Percentiles rank a stretch among this genome's conserved stretches.
phyloP scores from a whole-genome alignment of 176 grass and related monocot genomes.

The Hordeum vulgare region DNA sequence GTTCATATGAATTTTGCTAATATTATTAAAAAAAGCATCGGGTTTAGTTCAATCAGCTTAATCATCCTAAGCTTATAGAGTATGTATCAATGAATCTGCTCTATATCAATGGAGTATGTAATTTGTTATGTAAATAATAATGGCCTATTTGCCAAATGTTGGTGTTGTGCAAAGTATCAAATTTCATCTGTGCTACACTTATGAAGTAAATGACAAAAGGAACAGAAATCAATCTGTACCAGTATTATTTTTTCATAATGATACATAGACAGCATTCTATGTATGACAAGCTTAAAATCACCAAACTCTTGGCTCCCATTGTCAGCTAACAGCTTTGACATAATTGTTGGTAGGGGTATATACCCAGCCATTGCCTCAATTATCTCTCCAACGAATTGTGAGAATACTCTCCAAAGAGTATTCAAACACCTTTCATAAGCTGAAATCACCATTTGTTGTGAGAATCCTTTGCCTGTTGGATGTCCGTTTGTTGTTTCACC shows the following conservation, averaged over 20 bases:
- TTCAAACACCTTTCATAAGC: constrained; percentile 22
- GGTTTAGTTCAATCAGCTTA: not conserved
- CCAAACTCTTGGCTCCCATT: constrained; percentile 89
- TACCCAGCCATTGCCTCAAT: constrained; percentile 91
- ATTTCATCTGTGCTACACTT: not conserved
- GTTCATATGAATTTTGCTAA: not conserved
- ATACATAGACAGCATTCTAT: constrained; percentile 87
- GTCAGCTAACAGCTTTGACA: constrained; percentile 86
- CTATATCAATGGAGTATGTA: not conserved
- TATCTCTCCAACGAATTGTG: constrained; percentile 91
- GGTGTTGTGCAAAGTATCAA: not conserved
- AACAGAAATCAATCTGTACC: constrained; percentile 35
- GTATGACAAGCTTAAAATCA: constrained; percentile 96
- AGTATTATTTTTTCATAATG: constrained; percentile 93
- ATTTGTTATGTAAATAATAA: not conserved
- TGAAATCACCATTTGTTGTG: constrained; percentile 29
- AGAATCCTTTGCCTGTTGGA: not conserved
- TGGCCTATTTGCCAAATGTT: not conserved
- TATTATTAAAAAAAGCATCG: not conserved
- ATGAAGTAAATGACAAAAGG: not conserved
- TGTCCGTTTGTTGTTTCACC: constrained; percentile 17
- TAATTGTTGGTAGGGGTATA: constrained; percentile 82
- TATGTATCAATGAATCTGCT: not conserved
- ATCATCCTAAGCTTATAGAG: not conserved
- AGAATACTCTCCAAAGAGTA: constrained; percentile 73